Evolutionary conservation across 805 yeast species (phyloP).

Genomic region (Nakazawaea molendinolei): DNA sequence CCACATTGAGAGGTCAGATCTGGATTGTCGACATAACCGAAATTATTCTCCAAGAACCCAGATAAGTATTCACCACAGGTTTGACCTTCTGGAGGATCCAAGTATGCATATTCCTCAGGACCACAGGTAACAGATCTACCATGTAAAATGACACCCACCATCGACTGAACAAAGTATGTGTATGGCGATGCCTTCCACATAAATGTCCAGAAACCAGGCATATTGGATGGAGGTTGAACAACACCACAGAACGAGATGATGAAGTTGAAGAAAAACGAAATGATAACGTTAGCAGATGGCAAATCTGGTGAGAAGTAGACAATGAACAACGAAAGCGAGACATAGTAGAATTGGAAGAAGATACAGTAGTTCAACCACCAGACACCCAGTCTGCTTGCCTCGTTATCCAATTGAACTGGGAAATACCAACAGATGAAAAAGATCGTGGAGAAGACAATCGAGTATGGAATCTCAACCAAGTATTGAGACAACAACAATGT

Average conservation of each 20-base stretch:
- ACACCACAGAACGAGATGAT: constrained; percentile 32
- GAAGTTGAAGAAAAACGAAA: constrained; percentile 29
- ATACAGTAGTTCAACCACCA: constrained; percentile 28
- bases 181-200: constrained; percentile 40
- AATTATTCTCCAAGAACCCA: constrained; percentile 25
- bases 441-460: constrained; percentile 36
- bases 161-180: constrained; percentile 39
- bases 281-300: constrained; percentile 34
- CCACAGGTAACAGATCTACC: constrained; percentile 30
- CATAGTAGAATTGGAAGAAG: constrained; percentile 22
- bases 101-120: constrained; percentile 27
- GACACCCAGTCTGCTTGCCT: constrained; percentile 25
- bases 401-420: constrained; percentile 32
- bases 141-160: constrained; percentile 34
- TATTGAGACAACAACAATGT: constrained; percentile 44
- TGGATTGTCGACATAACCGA: constrained; percentile 41
- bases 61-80: constrained; percentile 42
- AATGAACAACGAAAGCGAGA: constrained; percentile 32
- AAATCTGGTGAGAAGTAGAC: constrained; percentile 37
- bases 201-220: constrained; percentile 45
- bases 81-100: constrained; percentile 39
- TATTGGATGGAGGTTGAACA: constrained; percentile 34
- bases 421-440: constrained; percentile 41
- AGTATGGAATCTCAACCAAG: constrained; percentile 51
- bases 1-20: constrained; percentile 15